Conservation (phyloP, 2,329 filamentous ascomycete genomes). For the Colletotrichum tropicicola region DNA sequence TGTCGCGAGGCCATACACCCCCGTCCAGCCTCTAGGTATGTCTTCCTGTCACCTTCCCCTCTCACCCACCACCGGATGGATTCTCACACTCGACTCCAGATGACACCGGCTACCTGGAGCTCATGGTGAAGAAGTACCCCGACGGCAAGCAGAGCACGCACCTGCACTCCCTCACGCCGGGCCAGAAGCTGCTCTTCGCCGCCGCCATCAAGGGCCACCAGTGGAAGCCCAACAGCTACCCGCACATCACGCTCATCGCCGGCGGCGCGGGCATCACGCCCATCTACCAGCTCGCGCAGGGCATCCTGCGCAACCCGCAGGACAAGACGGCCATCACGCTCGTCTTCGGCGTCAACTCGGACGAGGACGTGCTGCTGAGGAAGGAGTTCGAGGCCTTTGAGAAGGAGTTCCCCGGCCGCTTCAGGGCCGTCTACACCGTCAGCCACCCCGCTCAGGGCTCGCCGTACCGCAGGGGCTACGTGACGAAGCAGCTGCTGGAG, state of each 20-base stretch:
- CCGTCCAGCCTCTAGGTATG: slow-evolving; percentile 61
- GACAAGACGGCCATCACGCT: slow-evolving; percentile 72
- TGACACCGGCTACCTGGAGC: slow-evolving; percentile 66
- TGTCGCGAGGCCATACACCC: slow-evolving; percentile 73
- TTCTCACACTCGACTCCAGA: slow-evolving; percentile 45
- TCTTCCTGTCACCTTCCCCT: neutral
- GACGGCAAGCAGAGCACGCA: slow-evolving; percentile 70
- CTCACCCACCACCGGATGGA: neutral
- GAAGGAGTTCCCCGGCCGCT: slow-evolving; percentile 59
- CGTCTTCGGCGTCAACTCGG: slow-evolving; percentile 72
- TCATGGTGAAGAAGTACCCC: slow-evolving; percentile 76
- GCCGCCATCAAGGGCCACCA: slow-evolving; percentile 61
- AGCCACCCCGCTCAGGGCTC: slow-evolving; percentile 54
- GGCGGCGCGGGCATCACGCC: slow-evolving; percentile 80
- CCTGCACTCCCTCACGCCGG: slow-evolving; percentile 72
- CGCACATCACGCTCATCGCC: slow-evolving; percentile 70
- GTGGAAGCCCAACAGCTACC: slow-evolving; percentile 61
- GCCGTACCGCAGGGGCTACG: slow-evolving; percentile 60
- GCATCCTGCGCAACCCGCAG: slow-evolving; percentile 67
- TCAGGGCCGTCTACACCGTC: slow-evolving; percentile 67
- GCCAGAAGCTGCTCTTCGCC: slow-evolving; percentile 67
- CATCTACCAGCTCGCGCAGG: slow-evolving; percentile 70
- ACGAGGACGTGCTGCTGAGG: slow-evolving; percentile 65
- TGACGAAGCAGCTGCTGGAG: slow-evolving; percentile 65
- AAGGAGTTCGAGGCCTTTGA: slow-evolving; percentile 65